phyloP scores from a whole-genome alignment of 202 grass and related monocot species.

The Setaria italica region DNA sequence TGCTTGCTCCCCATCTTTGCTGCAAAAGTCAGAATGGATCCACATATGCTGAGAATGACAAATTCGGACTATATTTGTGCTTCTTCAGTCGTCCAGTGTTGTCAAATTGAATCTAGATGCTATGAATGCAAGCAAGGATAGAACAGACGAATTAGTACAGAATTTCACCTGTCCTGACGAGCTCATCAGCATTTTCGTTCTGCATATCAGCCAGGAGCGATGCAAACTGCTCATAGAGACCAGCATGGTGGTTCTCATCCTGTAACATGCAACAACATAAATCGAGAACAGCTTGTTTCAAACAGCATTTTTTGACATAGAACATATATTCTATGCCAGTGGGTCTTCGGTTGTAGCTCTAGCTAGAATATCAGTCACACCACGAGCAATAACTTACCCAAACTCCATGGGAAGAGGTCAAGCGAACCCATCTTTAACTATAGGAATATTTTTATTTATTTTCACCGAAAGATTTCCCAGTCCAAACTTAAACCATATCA shows the following conservation, averaged over 20 bases:
- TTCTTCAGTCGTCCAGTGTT: background rate
- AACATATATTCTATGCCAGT: background rate
- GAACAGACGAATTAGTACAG: background rate
- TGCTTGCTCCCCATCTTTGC: background rate
- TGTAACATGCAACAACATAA: too few relatives aligned
- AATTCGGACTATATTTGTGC: background rate
- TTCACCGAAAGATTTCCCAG: background rate
- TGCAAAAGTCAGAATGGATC: background rate
- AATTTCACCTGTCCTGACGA: background rate
- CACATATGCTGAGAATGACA: background rate
- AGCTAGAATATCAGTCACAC: background rate
- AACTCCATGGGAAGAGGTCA: background rate
- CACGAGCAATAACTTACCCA: background rate
- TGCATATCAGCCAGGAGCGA: background rate
- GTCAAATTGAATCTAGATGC: background rate
- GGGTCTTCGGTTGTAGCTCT: background rate
- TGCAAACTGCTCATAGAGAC: background rate
- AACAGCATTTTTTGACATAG: background rate
- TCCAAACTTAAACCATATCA: background rate
- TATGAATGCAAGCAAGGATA: background rate
- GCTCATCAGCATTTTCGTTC: background rate
- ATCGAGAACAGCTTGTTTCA: background rate
- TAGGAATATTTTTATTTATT: background rate
- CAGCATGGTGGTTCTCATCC: background rate
- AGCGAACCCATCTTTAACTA: background rate